Percentiles rank a stretch among this genome's conserved stretches.
These are phyloP conservation scores for Xylaria sp. DNA, from an alignment of 2,329 filamentous ascomycete species.

Conservation along the genomic window DNA sequence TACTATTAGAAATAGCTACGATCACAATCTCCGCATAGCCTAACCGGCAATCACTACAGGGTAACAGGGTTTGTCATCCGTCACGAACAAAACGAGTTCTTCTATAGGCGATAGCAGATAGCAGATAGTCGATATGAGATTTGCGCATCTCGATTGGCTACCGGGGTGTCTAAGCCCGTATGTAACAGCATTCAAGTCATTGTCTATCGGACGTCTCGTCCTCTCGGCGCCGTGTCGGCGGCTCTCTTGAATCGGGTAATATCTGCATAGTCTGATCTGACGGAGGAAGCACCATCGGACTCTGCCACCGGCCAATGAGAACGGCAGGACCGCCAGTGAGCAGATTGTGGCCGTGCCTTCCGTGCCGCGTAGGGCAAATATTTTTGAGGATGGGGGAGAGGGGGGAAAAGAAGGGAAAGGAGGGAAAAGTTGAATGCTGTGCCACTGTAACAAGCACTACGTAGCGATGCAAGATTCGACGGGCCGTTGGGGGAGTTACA, in stretches of 20 bases:
- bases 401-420: too few species aligned
- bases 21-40: not conserved
- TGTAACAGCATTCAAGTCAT: conserved; percentile 11
- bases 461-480: conserved; percentile 14
- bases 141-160: not conserved
- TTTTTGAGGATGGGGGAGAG: too few species aligned
- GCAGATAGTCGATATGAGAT: not conserved
- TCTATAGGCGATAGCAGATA: too few species aligned
- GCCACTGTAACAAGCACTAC: conserved; percentile 21
- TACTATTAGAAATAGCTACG: not conserved
- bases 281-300: conserved; percentile 14
- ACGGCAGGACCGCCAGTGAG: not conserved
- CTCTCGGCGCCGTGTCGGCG: conserved; percentile 31
- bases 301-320: conserved; percentile 17
- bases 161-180: not conserved
- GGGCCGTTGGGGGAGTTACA: not conserved
- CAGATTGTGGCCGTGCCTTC: conserved; percentile 20
- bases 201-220: not conserved
- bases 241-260: conserved; percentile 14
- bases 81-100: not conserved
- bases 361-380: conserved; percentile 13
- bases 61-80: not conserved
- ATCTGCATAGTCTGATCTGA: conserved; percentile 11
- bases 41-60: conserved; percentile 3
- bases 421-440: conserved; percentile 13